Evolutionary conservation across 345 rosid species (phyloP).

Genomic region (Eucalyptus guilfoylei): DNA sequence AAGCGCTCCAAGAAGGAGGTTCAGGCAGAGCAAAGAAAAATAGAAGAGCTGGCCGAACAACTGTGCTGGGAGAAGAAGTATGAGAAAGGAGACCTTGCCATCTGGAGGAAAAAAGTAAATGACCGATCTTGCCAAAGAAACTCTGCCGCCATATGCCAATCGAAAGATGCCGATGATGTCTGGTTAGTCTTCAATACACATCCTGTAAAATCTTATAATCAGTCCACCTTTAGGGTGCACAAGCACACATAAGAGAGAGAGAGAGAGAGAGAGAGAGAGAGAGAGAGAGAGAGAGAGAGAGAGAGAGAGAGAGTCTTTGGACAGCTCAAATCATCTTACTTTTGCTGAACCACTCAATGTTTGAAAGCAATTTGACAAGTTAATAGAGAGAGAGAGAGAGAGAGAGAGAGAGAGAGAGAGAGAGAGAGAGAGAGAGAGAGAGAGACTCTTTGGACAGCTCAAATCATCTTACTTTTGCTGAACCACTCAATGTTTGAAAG

Average conservation of each 20-base stretch:
- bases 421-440: too few species aligned
- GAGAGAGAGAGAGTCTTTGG: neutral
- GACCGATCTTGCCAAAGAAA: constrained; percentile 51
- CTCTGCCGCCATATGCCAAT: constrained; percentile 32
- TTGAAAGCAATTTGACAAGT: neutral
- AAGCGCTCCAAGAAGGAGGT: constrained; percentile 70
- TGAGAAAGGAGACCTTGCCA: constrained; percentile 92
- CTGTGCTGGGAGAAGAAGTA: constrained; percentile 99
- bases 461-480: neutral
- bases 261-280: too few species aligned
- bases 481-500: neutral
- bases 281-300: neutral
- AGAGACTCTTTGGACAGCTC: too few species aligned
- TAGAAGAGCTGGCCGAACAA: constrained; percentile 70
- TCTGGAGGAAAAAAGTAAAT: constrained; percentile 58
- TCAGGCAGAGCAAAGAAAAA: constrained; percentile 68
- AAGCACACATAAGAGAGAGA: neutral
- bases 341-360: neutral
- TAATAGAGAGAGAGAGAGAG: too few species aligned
- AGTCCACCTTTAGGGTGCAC: neutral
- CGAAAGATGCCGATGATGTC: constrained; percentile 45
- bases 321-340: neutral
- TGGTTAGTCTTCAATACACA: constrained; percentile 36
- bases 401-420: too few species aligned
- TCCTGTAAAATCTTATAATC: neutral